Evolutionary conservation across 106 monocot genomes (phyloP), one percentile per base, ranked within the genome.

Genomic region (Ottelia alismoides): DNA sequence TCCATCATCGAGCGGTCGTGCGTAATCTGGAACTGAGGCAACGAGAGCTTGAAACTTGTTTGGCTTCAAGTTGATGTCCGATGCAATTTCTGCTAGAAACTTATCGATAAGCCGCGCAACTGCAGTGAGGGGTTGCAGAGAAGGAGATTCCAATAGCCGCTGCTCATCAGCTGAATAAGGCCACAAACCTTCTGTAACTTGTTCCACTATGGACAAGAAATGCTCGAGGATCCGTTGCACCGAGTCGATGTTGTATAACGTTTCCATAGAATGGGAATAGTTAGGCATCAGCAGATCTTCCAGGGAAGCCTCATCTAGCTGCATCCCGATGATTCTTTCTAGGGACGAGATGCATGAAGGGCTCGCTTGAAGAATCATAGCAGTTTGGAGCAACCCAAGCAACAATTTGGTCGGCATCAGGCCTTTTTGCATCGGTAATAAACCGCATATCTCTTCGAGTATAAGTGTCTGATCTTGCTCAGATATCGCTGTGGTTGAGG

Each of bases 1-100:
- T 3, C 76, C 77, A 61, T 90, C 89, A 53, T 80, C 79, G 28
- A 84, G 54, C 9, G 69, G 60, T 21, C 89, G 73, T 25, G 72
- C 74, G 67, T 74, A 84, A 20, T 90, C 89, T 29, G 89, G 89
- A 30, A 90, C 61, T n/a, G 67, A 62, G 22, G 65, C 65, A 40
- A 74, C 69, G 20, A 90, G 62, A 12, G 62, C 30, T 45, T 73
- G 74, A 66, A 90, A 84, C 23, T 72, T 80, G 23, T 57, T 20
- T 7, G 74, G 65, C 75, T 90, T 84, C 30, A 90, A 28, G 55
- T 90, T 90, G 2, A 70, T 57, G 64, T 84, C 89, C 2, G 84
- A 61, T 49, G 89, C 84, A 53, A 90, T 77, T 61, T 90, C 89
- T 28, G 84, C 84, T 11, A 90, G 49, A 46, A 77, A 80, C 14